A percentile compares a stretch with the other conserved stretches of the same genome.
These are phyloP conservation scores for Podaxis carcinomalis DNA, from an alignment of 768 basidiomycete species.

Conservation along the genomic window DNA sequence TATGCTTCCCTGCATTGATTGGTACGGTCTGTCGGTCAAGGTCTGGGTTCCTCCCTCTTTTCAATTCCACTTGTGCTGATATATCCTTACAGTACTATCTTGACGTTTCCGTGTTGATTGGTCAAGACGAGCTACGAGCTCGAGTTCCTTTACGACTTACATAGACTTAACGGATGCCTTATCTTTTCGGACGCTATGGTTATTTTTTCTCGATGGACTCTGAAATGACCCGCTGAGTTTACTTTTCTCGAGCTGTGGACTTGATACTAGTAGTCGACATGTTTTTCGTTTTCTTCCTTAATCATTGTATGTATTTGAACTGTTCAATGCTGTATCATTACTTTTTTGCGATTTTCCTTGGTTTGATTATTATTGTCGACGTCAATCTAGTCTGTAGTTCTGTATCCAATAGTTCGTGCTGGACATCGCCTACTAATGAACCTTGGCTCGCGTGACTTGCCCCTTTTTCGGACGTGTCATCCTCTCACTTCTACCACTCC, in stretches of 20 bases:
- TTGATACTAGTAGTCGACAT: neutral
- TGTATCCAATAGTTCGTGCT: conserved; percentile 13
- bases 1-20: conserved; percentile 63
- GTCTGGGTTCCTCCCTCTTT: conserved; percentile 31
- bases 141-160: conserved; percentile 58
- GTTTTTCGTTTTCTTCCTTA: neutral
- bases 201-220: conserved; percentile 8
- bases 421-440: neutral
- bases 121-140: conserved; percentile 58
- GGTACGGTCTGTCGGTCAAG: conserved; percentile 65
- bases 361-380: neutral
- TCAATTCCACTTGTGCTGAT: conserved; percentile 9
- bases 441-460: neutral
- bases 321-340: conserved; percentile 6
- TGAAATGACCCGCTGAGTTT: neutral
- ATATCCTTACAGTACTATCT: conserved; percentile 55
- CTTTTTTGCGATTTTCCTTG: neutral
- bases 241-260: neutral
- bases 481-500: neutral
- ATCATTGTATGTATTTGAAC: neutral
- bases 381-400: neutral
- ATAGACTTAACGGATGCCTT: conserved; percentile 23
- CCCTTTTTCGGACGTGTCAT: neutral
- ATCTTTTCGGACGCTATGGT: neutral
- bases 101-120: conserved; percentile 63